Conservation (phyloP, 2,329 filamentous ascomycete genomes). For the Chaetomium globosum region DNA sequence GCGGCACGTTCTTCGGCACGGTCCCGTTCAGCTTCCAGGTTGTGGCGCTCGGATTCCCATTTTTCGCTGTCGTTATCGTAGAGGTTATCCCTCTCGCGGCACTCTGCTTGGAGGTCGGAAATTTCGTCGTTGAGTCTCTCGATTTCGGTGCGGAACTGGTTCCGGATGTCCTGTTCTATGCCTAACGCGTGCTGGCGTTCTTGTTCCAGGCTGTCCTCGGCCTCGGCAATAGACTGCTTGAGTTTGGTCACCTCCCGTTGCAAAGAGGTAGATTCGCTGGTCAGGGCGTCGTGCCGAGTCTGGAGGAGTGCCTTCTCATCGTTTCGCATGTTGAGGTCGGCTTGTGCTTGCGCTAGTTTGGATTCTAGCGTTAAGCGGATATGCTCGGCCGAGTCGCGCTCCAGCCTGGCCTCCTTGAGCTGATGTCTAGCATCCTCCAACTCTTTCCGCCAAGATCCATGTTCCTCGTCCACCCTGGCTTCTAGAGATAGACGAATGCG, state of each 20-base stretch:
- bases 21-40: constrained; percentile 66
- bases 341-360: constrained; percentile 59
- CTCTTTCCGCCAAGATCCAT: constrained; percentile 50
- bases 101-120: constrained; percentile 63
- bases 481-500: constrained; percentile 45
- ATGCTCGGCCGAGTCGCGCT: constrained; percentile 47
- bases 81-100: constrained; percentile 69
- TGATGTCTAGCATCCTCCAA: constrained; percentile 49
- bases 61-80: constrained; percentile 72
- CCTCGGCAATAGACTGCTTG: constrained; percentile 50
- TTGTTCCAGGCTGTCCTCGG: constrained; percentile 53
- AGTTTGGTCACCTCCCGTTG: constrained; percentile 63
- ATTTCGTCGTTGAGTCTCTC: constrained; percentile 62
- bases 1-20: constrained; percentile 68
- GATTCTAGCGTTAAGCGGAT: constrained; percentile 47
- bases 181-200: constrained; percentile 62
- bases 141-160: constrained; percentile 58
- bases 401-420: constrained; percentile 49
- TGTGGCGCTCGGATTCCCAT: constrained; percentile 69
- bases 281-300: constrained; percentile 67
- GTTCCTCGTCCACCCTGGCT: constrained; percentile 52
- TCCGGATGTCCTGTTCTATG: constrained; percentile 62
- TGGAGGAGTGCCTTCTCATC: constrained; percentile 73
- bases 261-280: constrained; percentile 66
- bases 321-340: constrained; percentile 60